Percentiles rank a stretch among this genome's conserved stretches.
Conservation (phyloP, 1,139 yeast species). For the Lodderomyces margitis region DNA sequence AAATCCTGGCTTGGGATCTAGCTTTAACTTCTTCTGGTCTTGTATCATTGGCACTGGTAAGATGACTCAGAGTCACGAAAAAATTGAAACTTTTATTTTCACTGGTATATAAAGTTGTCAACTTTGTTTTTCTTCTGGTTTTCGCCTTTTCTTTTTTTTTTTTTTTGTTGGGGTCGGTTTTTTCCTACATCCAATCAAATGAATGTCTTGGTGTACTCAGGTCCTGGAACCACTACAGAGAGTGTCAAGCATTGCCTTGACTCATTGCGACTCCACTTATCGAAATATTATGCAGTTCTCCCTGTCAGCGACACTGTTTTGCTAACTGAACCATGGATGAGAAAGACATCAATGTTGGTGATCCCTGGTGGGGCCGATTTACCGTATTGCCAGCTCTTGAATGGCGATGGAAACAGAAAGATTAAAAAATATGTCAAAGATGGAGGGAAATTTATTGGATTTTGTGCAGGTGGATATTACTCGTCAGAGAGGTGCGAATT, state of each 20-base stretch:
- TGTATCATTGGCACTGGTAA: constrained; percentile 17
- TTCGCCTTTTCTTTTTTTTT: background rate
- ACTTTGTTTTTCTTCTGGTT: no score
- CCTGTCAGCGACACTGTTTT: constrained; percentile 64
- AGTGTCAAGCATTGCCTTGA: constrained; percentile 83
- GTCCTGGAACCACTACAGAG: constrained; percentile 85
- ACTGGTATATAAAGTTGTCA: no score
- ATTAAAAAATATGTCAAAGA: constrained; percentile 64
- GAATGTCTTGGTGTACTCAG: constrained; percentile 82
- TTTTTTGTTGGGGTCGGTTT: background rate
- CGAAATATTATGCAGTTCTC: constrained; percentile 86
- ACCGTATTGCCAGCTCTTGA: constrained; percentile 70
- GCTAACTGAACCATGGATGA: constrained; percentile 82
- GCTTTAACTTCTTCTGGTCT: constrained; percentile 19
- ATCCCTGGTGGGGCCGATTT: constrained; percentile 97
- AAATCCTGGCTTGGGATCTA: constrained; percentile 56
- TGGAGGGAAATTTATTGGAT: constrained; percentile 84
- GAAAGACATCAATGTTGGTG: constrained; percentile 74
- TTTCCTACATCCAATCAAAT: constrained; percentile 27
- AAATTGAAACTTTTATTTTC: background rate
- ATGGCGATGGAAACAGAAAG: constrained; percentile 63
- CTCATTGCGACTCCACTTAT: constrained; percentile 67
- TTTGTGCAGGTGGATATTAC: constrained; percentile 97
- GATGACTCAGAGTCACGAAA: constrained; percentile 10
- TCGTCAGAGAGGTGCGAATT: constrained; percentile 78